Base-by-base conservation (phyloP, 352 stramenopile genomes). In the Pythium volutum region DNA sequence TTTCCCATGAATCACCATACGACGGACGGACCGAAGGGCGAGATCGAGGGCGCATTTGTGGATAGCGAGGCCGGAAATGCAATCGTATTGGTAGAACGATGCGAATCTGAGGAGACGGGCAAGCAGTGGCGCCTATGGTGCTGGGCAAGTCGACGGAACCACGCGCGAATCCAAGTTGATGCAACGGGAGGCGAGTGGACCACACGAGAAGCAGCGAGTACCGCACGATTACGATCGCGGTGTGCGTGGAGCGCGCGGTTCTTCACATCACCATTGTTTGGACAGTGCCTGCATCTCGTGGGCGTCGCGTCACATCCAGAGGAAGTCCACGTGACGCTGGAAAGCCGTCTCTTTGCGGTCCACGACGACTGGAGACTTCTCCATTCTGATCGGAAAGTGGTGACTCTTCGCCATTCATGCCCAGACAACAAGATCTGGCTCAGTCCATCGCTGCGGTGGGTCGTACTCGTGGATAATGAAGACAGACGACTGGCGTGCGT, bases 241-340 rank as follows among this genome's bases (percentile, higher is more conserved):
- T 26, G 41, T 9, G 27, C n/a, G 12, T 49, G 48, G 34, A 45
- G 55, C 23, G 55, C 59, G 12, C 34, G 53, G 42, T 75, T 71
- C 54, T 20, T 59, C 8, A 20, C 9, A 14, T 71, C 67, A 2
- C 20, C 53, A n/a, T 22, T 75, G 26, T 54, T 77, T 29, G 70
- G 70, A 14, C 36, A 5, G 12, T 73, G 67, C 45, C 53, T 75
- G 27, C 49, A 53, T 25, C 25, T 73, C 16, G 58, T 73, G n/a
- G 26, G 27, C 15, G 15, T 66, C 41, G 49, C 31, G 7, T 23
- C 18, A 15, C 33, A 31, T 29, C 22, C 11, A 14, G 45, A 27
- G 2, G 4, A 29, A 27, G 6, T 9, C 2, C 9, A 23, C 8
- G 8, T 47, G 20, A 48, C 15, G 9, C 50, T 69, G 33, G 9